Evolutionary conservation across 106 monocot genomes (phyloP), one percentile per base, ranked within the genome.

Genomic region (Dendrobium catenatum): DNA sequence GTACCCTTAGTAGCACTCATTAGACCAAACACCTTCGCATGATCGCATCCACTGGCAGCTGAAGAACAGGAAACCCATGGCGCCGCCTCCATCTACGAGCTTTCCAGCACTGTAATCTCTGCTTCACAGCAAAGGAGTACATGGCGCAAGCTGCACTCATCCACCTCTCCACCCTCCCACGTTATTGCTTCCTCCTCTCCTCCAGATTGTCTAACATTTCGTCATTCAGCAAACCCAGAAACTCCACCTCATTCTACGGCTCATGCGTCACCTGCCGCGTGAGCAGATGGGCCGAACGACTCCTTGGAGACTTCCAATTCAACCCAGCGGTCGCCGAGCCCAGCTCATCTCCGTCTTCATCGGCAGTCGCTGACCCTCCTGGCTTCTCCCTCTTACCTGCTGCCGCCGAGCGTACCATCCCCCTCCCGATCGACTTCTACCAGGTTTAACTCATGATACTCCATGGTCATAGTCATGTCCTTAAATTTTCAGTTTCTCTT

Each of bases 231-330:
- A 77, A 67, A 66, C 77, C 78, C 61, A 68, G 68, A 19, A 70
- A 37, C 11, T 56, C 61, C 31, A 78, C 73, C 47, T 6, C 64
- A 44, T 7, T 48, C 74, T 33, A 68, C 83, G 29, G 64, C 75
- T 13, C 74, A 67, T 31, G 81, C 85, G 31, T 55, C 79, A 55
- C 68, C 68, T 86, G 85, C 88, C 70, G 64, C 75, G 74, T 81
- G 86, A 92, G 84, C 82, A 90, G 88, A 85, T 95, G 92, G 92
- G 92, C 97, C 75, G 89, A 92, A 44, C 92, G 97, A 79, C 92
- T 98, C 72, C 84, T 95, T 73, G 81, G 83, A 49, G 97, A 98
- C 82, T 98, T 98, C 90, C 86, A 93, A 42, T 87, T 85, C 86
- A 78, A 78, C 75, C 77, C 84, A 43, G 41, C 83, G 54, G 51